Base-by-base conservation (phyloP, 2,329 filamentous ascomycete genomes). In the Moelleriella libera region DNA sequence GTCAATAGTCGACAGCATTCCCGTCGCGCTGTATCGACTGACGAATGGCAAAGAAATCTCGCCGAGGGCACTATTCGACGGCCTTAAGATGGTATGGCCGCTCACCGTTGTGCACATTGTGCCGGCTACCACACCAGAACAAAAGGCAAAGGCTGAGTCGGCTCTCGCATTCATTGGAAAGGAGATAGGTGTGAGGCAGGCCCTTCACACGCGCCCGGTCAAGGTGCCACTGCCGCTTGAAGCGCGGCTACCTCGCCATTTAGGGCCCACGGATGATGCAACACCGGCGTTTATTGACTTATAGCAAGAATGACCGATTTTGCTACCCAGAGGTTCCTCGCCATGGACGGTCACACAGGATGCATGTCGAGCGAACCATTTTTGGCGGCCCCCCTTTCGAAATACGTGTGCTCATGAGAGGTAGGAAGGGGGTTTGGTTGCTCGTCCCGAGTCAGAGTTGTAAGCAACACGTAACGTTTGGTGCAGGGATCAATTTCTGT, bases 61-160 rank as follows among this genome's bases (percentile, higher is more conserved):
- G 8, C 65, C 64, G 28, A 56, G 53, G 41, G 55, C 57, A 9
- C 51, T 66, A 40, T 66, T 67, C 47, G 62, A 66, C 30, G 63
- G 63, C 1, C 48, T 68, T 40, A 62, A 60, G 54, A 49, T 67
- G 30, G 55, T 68, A 12, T 68, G 64, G 61, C 66, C 66, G 7
- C 56, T 68, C 21, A 60, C 59, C 6, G 48, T 58, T 1, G 53
- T 68, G 21, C 62, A 58, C 34, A 47, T 60, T 10, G 51, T 60
- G 6, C 49, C 57, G 3, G 53, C 60, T 4, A 58, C 58, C n/a
- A 54, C 57, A 31, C 48, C 53, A 1, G 56, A 58, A 31, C 58
- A 66, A 42, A 56, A 55, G 29, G 47, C 48, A 2, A 48, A 51
- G 10, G 66, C 66, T 8, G 50, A 53, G 30, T 42, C 42, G 30